These are phyloP conservation scores for Bauhinia variegata DNA, from an alignment of 306 rosid genomes.

Conservation along the genomic window DNA sequence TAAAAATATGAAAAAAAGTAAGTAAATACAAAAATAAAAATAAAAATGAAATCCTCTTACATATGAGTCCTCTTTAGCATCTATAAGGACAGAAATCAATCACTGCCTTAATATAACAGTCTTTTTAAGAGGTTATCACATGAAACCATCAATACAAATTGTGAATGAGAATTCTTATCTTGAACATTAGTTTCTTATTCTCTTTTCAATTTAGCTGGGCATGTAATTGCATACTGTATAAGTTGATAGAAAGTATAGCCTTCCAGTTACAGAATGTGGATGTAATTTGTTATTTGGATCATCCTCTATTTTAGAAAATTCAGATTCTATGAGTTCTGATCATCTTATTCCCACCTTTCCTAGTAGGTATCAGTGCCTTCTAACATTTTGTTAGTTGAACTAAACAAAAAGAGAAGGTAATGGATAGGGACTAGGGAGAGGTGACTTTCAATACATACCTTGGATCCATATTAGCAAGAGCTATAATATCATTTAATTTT, in stretches of 20 bases:
- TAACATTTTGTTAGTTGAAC: neutral
- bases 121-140: neutral
- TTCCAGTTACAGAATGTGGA: slow-evolving; percentile 11
- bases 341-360: slow-evolving; percentile 14
- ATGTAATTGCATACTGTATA: slow-evolving; percentile 20
- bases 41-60: slow-evolving; percentile 10
- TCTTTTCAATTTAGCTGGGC: slow-evolving; percentile 2
- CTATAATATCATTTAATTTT: slow-evolving; percentile 61
- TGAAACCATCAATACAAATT: neutral
- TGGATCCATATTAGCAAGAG: slow-evolving; percentile 78
- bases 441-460: slow-evolving; percentile 57
- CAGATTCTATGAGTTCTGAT: neutral
- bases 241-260: slow-evolving; percentile 5
- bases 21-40: slow-evolving; percentile 20
- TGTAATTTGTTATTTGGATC: neutral
- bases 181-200: neutral
- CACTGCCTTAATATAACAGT: slow-evolving; percentile 3
- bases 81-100: slow-evolving; percentile 5
- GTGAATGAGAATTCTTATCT: slow-evolving; percentile 6
- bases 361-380: slow-evolving; percentile 16
- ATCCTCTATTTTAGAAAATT: slow-evolving; percentile 2
- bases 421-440: slow-evolving; percentile 8
- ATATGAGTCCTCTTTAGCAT: slow-evolving; percentile 12
- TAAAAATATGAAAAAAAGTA: neutral
- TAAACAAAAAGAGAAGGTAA: slow-evolving; percentile 5